Base-by-base conservation (phyloP, 2,329 filamentous ascomycete genomes). In the Sphaerulina vaccinii region DNA sequence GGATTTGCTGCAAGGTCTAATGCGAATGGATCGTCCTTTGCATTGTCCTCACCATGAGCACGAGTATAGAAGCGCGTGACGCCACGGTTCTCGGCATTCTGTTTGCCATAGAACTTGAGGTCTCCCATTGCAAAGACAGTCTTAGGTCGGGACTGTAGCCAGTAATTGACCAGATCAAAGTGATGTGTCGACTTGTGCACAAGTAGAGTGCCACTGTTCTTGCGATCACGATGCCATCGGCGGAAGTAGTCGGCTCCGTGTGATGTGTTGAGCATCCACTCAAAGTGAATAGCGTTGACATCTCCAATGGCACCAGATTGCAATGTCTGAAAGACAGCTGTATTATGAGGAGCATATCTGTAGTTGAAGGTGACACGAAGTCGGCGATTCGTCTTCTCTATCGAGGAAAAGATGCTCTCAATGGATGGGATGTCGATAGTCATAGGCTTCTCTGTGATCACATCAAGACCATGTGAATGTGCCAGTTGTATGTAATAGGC, bases 391-490 rank as follows among this genome's bases (percentile, higher is more conserved):
- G 78, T 80, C 15, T 74, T 69, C 44, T 78, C 72, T 13, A 80
- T 80, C 10, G 79, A 77, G 55, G 75, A 72, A 56, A 83, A 74
- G 52, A 84, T 84, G 43, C 75, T 71, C 5, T 67, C 71, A 65
- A 79, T 82, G 2, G 79, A 75, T 1, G 75, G 71, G 0, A 73
- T 78, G 60, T 84, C 80, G 58, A 83, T 79, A 0, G 82, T 84
- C 81, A 84, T 84, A 3, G 81, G 82, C 65, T 85, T 85, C 61
- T 84, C 81, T 0, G 79, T 84, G n/a, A 84, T 72, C 0, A 83
- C 81, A 54, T 79, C 76, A 60, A 80, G 81, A 13, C 81, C 81
- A 1, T 82, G 68, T 55, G 83, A 79, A 42, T 85, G 69, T 0
- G 82, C 80, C 2, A 78, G 74, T 4, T 82, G 72, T 42, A 83